A percentile compares a stretch with the other conserved stretches of the same genome.
Conservation (phyloP, 805 yeast genomes). For the Kazachstania taianensis region DNA sequence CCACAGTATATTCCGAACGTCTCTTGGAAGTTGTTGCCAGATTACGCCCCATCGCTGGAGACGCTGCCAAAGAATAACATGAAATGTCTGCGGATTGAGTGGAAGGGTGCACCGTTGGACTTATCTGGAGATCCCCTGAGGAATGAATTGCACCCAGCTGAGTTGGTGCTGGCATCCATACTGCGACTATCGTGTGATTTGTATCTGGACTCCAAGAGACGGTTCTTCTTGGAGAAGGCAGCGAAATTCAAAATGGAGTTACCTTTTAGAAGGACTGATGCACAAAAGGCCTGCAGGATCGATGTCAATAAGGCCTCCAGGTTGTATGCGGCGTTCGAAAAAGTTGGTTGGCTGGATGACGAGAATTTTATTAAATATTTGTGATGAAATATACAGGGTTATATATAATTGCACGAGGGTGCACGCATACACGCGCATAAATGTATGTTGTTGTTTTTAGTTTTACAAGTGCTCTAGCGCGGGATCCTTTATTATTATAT, state of each 20-base stretch:
- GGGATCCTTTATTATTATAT: constrained; percentile 1
- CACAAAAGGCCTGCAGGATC: constrained; percentile 94
- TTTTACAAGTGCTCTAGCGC: neutral
- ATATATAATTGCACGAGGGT: neutral
- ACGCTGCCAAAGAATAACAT: constrained; percentile 54
- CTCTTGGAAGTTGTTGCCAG: constrained; percentile 66
- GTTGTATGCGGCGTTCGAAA: constrained; percentile 80
- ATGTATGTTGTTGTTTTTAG: neutral
- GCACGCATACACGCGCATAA: neutral
- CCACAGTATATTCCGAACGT: constrained; percentile 35
- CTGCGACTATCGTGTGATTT: constrained; percentile 80
- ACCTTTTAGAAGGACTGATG: constrained; percentile 92
- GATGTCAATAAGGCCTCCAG: constrained; percentile 95
- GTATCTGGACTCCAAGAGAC: constrained; percentile 69
- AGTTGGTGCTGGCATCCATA: constrained; percentile 74
- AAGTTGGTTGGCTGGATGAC: constrained; percentile 87
- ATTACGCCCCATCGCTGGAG: constrained; percentile 63
- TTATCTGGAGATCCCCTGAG: constrained; percentile 66
- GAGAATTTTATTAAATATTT: constrained; percentile 46
- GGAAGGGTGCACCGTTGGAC: constrained; percentile 99
- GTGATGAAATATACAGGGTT: too few species aligned
- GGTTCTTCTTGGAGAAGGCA: constrained; percentile 84
- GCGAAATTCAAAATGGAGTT: constrained; percentile 55
- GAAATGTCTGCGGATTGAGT: constrained; percentile 76
- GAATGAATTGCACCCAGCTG: constrained; percentile 80